Evolutionary conservation across 2,329 filamentous ascomycete species (phyloP), one percentile per base, ranked within the genome.

Genomic region (Aaosphaeria arxii): DNA sequence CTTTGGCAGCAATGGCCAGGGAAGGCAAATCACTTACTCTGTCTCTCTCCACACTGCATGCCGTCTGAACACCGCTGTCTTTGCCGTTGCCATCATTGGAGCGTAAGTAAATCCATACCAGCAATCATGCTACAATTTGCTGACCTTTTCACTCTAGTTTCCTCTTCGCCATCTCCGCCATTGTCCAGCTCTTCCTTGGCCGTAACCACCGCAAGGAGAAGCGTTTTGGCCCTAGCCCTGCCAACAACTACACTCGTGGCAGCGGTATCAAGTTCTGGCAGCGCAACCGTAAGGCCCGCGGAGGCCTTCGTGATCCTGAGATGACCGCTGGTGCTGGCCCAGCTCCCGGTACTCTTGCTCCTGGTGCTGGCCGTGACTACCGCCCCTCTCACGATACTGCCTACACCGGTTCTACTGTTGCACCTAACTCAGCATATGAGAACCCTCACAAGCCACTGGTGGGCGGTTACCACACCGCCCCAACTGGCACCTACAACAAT

Each of bases 61-160:
- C 75, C 78, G 78, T 50, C 75, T 96, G 57, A 83, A 95, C 72
- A 89, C 85, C 43, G 90, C 86, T 40, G 81, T 78, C 51, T 85
- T 96, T 55, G 87, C 88, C 4, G 84, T 94, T 11, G 76, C 91
- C 30, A 87, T 96, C 51, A 81, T 91, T 48, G 87, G 80, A 62
- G 84, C 88, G 84, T 91, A 76, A 74, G 78, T 75, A 31, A 24
- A n/a, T 11, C 35, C 24, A n/a, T 4, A 24, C 30, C 31, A 42
- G 35, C 45, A 50, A 9, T 30, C 11, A 7, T 11, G 6, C 7
- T 43, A 3, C 24, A 32, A 32, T 43, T 39, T 30, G n/a, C 39
- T 24, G 39, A 51, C 50, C 57, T 45, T 57, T 28, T 9, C 11
- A n/a, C 13, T 6, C 7, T 32, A 88, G 84, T 43, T 69, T 88